These are phyloP conservation scores for Talaromyces thailandensis DNA, from an alignment of 495 filamentous ascomycete genomes.

Conservation along the genomic window DNA sequence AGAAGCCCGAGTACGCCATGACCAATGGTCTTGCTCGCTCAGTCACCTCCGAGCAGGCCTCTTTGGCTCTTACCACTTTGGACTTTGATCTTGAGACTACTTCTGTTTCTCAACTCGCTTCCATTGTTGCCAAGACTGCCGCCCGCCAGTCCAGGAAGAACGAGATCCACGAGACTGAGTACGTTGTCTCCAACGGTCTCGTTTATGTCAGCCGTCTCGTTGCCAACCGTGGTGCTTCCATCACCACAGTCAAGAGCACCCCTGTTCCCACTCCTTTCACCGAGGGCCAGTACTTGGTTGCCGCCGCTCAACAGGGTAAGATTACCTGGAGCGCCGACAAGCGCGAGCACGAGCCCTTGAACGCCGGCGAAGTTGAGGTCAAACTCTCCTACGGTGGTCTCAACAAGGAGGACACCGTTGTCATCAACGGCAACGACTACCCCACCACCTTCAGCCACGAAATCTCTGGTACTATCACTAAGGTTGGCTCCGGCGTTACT, in stretches of 20 bases:
- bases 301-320: conserved; percentile 14
- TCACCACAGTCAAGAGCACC: conserved; percentile 15
- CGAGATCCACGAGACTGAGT: background rate
- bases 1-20: conserved; percentile 20
- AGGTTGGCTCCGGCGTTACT: conserved; percentile 19
- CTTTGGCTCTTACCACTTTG: conserved; percentile 19
- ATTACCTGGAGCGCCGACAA: conserved; percentile 27
- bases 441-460: conserved; percentile 27
- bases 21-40: conserved; percentile 23
- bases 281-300: conserved; percentile 12
- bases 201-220: background rate
- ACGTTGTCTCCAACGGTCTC: background rate
- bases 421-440: conserved; percentile 25
- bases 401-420: conserved; percentile 31
- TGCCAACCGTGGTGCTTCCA: conserved; percentile 11
- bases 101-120: background rate
- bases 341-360: conserved; percentile 7
- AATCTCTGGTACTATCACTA: conserved; percentile 32
- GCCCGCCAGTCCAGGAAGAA: background rate
- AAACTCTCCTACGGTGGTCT: conserved; percentile 22
- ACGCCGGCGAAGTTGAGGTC: conserved; percentile 21
- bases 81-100: conserved; percentile 16
- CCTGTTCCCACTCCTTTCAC: conserved; percentile 13
- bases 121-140: background rate
- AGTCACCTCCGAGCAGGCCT: conserved; percentile 27